Conservation (phyloP, 169 alveolate genomes). For the Plasmodium fragile region DNA sequence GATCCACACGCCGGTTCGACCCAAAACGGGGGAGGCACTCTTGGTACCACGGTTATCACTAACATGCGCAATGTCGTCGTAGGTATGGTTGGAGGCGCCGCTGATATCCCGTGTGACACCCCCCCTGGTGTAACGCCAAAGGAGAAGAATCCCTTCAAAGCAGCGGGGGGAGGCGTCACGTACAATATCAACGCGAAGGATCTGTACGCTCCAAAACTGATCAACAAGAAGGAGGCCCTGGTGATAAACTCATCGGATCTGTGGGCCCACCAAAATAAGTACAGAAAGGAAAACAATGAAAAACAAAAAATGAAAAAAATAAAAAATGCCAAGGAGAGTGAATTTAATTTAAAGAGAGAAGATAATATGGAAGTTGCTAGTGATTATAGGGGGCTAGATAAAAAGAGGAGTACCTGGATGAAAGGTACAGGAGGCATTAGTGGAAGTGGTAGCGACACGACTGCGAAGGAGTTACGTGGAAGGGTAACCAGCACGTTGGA, state of each 20-base stretch:
- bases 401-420: neutral
- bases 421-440: neutral
- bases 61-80: neutral
- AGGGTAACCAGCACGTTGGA: neutral
- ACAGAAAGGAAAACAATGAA: conserved; percentile 66
- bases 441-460: neutral
- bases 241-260: conserved; percentile 82
- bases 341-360: conserved; percentile 17
- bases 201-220: conserved; percentile 25
- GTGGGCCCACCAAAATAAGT: conserved; percentile 83
- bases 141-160: neutral
- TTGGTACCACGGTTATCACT: neutral
- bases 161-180: neutral
- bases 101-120: neutral
- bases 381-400: neutral
- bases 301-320: conserved; percentile 52
- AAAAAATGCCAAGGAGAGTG: conserved; percentile 42
- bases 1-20: neutral
- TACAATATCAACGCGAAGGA: conserved; percentile 46
- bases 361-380: neutral
- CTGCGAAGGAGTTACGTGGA: neutral
- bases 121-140: neutral
- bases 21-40: neutral
- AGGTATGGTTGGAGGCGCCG: neutral
- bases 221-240: conserved; percentile 76